Percentiles rank a stretch among this genome's conserved stretches.
Conservation (phyloP, 306 rosid species). For the Quercus engelmannii region DNA sequence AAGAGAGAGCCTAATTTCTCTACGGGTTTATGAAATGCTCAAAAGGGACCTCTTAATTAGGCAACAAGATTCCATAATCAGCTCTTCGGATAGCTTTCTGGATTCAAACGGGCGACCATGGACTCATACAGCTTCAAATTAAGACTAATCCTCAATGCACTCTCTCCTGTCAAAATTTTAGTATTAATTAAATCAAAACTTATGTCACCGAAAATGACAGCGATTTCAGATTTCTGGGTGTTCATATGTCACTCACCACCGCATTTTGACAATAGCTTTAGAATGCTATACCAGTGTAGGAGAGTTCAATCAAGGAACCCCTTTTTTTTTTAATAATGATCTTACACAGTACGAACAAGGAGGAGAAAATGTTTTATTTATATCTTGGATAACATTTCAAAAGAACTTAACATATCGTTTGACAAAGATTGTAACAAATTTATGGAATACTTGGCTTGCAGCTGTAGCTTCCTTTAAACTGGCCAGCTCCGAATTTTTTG, state of each 20-base stretch:
- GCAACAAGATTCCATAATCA: background rate
- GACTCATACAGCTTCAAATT: constrained; percentile 1
- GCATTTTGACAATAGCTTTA: too few species aligned
- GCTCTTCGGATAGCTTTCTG: background rate
- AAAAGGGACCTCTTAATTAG: background rate
- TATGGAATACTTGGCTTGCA: too few species aligned
- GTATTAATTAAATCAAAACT: background rate
- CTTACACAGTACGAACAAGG: too few species aligned
- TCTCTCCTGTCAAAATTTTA: constrained; percentile 2
- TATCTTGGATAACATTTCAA: too few species aligned
- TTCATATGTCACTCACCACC: background rate
- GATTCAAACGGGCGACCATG: constrained; percentile 6
- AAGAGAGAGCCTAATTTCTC: background rate
- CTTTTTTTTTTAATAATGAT: too few species aligned
- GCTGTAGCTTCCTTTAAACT: too few species aligned
- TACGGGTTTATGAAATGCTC: background rate
- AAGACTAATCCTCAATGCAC: background rate
- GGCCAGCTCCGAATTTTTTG: too few species aligned
- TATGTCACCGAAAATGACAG: constrained; percentile 1
- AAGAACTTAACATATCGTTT: too few species aligned
- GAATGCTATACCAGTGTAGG: too few species aligned
- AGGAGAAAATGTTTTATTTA: too few species aligned
- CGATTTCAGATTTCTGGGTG: background rate
- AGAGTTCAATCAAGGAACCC: too few species aligned
- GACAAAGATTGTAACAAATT: too few species aligned